Percentiles rank a stretch among this genome's conserved stretches.
These are phyloP conservation scores for Clitocybe nebularis DNA, from an alignment of 1,284 basidiomycete species.

Conservation along the genomic window DNA sequence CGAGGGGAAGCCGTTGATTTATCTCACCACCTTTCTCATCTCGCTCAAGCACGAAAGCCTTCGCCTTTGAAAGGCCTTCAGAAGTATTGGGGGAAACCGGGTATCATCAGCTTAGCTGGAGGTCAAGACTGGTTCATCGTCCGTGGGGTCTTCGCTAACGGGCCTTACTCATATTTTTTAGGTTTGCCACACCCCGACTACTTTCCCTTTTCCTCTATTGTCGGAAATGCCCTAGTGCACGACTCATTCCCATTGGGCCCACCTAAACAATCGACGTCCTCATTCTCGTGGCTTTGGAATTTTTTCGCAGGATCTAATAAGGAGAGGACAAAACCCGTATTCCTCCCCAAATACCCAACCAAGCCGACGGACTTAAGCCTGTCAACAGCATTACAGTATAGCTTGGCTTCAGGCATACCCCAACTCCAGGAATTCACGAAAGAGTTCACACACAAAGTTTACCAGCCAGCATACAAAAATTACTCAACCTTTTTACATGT, in stretches of 20 bases:
- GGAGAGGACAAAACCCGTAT: slow-evolving; percentile 47
- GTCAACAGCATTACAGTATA: slow-evolving; percentile 69
- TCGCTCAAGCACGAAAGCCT: slow-evolving; percentile 46
- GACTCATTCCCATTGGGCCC: slow-evolving; percentile 31
- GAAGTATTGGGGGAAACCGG: slow-evolving; percentile 50
- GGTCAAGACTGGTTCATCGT: slow-evolving; percentile 35
- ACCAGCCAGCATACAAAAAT: slow-evolving; percentile 67
- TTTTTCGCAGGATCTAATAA: slow-evolving; percentile 48
- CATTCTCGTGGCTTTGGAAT: slow-evolving; percentile 64
- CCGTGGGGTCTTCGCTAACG: too few relatives aligned
- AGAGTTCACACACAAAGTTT: slow-evolving; percentile 61
- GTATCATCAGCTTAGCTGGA: slow-evolving; percentile 54
- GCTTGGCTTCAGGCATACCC: slow-evolving; percentile 52
- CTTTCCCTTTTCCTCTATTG: slow-evolving; percentile 60
- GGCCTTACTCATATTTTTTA: slow-evolving; percentile 20
- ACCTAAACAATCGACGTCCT: slow-evolving; percentile 25
- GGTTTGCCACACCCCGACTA: slow-evolving; percentile 59
- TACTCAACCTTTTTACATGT: slow-evolving; percentile 61
- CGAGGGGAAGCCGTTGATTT: slow-evolving; percentile 41
- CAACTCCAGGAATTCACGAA: slow-evolving; percentile 50
- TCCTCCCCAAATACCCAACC: slow-evolving; percentile 59
- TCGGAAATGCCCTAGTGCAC: slow-evolving; percentile 37
- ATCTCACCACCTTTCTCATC: slow-evolving; percentile 36
- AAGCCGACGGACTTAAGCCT: slow-evolving; percentile 56
- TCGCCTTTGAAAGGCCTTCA: slow-evolving; percentile 66